phyloP scores from a whole-genome alignment of 371 early-diverging fungal species.

The Homolaphlyctis polyrhiza region DNA sequence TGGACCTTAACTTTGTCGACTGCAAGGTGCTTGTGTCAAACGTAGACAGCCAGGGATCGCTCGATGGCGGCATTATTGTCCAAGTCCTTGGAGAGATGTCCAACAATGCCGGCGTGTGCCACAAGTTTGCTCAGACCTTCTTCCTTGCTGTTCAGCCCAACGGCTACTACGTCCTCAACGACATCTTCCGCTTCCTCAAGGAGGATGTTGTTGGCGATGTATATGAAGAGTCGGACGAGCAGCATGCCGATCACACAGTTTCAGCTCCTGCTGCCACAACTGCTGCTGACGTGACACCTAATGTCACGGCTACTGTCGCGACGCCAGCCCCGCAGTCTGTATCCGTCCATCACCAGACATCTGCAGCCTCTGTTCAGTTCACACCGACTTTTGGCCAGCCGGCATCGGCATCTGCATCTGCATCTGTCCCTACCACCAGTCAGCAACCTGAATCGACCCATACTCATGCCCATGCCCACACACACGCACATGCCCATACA shows the following conservation, averaged over 20 bases:
- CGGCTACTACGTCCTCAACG: slow-evolving; percentile 91
- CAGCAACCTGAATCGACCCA: too few species aligned
- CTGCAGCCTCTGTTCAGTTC: too few species aligned
- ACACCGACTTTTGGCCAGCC: too few species aligned
- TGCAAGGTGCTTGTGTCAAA: slow-evolving; percentile 83
- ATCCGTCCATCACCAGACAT: slow-evolving; percentile 5
- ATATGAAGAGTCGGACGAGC: slow-evolving; percentile 43
- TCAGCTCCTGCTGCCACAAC: slow-evolving; percentile 4
- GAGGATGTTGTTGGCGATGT: slow-evolving; percentile 64
- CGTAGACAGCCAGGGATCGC: slow-evolving; percentile 80
- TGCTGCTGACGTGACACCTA: slow-evolving; percentile 1
- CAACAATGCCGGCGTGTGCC: slow-evolving; percentile 68
- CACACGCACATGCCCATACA: not conserved
- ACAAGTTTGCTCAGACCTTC: slow-evolving; percentile 92
- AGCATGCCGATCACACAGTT: slow-evolving; percentile 8
- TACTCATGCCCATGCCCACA: not conserved
- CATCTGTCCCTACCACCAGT: too few species aligned
- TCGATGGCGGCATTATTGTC: slow-evolving; percentile 74
- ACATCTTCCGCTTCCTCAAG: slow-evolving; percentile 90
- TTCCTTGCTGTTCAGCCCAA: slow-evolving; percentile 84
- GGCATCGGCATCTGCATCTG: too few species aligned
- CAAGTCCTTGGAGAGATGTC: slow-evolving; percentile 92
- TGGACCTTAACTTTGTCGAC: slow-evolving; percentile 65
- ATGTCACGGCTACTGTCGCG: slow-evolving; percentile 5
- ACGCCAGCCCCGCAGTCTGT: slow-evolving; percentile 7